Conservation (phyloP, 768 basidiomycete genomes). For the Suillus fuscotomentosus region DNA sequence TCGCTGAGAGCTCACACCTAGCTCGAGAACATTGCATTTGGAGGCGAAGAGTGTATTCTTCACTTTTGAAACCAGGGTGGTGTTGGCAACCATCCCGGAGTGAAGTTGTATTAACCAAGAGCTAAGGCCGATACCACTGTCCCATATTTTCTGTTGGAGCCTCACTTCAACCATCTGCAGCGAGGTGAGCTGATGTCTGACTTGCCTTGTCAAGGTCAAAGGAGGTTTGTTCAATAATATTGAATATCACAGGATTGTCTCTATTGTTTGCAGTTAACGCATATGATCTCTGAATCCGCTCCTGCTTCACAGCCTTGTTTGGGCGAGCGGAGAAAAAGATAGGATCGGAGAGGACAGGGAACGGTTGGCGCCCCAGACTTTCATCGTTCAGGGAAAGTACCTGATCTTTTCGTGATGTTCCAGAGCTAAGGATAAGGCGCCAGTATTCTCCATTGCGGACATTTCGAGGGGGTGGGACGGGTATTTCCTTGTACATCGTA, state of each 20-base stretch:
- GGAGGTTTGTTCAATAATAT: slow-evolving; percentile 75
- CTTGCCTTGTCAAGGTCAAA: slow-evolving; percentile 92
- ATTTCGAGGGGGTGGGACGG: slow-evolving; percentile 60
- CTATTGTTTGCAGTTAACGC: slow-evolving; percentile 26
- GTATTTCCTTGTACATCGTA: slow-evolving; percentile 74
- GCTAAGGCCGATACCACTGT: slow-evolving; percentile 84
- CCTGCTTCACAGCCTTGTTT: slow-evolving; percentile 53
- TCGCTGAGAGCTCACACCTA: slow-evolving; percentile 49
- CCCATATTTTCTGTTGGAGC: slow-evolving; percentile 86
- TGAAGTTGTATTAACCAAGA: slow-evolving; percentile 62
- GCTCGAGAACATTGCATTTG: slow-evolving; percentile 53
- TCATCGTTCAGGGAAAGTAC: slow-evolving; percentile 43
- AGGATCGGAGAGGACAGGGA: slow-evolving; percentile 72
- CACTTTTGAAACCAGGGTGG: slow-evolving; percentile 17
- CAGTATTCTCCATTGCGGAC: slow-evolving; percentile 56
- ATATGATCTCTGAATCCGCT: slow-evolving; percentile 62
- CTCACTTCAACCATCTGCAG: neutral
- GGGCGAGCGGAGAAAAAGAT: slow-evolving; percentile 42
- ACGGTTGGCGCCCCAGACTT: slow-evolving; percentile 43
- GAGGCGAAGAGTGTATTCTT: slow-evolving; percentile 40
- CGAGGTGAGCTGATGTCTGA: neutral
- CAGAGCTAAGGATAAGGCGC: slow-evolving; percentile 58
- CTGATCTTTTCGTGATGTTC: slow-evolving; percentile 25
- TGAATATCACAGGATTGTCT: slow-evolving; percentile 34
- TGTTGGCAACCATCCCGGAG: slow-evolving; percentile 10